Conservation (phyloP, 805 yeast genomes). For the Kazachstania kunashirensis region DNA sequence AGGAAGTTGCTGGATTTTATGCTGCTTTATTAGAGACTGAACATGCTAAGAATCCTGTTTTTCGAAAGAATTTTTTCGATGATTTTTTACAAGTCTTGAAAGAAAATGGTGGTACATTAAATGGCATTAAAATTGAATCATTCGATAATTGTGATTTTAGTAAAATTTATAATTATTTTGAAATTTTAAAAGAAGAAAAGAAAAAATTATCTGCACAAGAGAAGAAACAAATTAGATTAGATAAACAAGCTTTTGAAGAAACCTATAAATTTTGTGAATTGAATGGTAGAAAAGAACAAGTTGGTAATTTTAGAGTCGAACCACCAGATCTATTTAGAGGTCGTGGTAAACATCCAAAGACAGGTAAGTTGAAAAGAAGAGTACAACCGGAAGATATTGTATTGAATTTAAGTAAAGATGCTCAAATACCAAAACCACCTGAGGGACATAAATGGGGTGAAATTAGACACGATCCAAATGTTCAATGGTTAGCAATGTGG, state of each 20-base stretch:
- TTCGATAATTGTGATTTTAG: slow-evolving; percentile 72
- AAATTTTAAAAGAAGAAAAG: slow-evolving; percentile 59
- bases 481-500: slow-evolving; percentile 97
- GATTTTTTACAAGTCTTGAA: slow-evolving; percentile 65
- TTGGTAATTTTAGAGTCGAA: slow-evolving; percentile 89
- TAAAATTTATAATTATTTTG: slow-evolving; percentile 64
- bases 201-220: slow-evolving; percentile 61
- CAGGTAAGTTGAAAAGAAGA: slow-evolving; percentile 82
- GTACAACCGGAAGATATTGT: slow-evolving; percentile 86
- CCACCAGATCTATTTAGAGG: slow-evolving; percentile 96
- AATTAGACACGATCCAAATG: slow-evolving; percentile 76
- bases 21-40: slow-evolving; percentile 84
- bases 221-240: slow-evolving; percentile 61
- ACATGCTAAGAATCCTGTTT: slow-evolving; percentile 78
- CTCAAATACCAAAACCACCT: slow-evolving; percentile 72
- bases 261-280: slow-evolving; percentile 69
- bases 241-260: slow-evolving; percentile 68
- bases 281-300: slow-evolving; percentile 83
- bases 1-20: slow-evolving; percentile 92
- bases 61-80: slow-evolving; percentile 75
- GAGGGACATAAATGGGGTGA: slow-evolving; percentile 88
- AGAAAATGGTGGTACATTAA: slow-evolving; percentile 56
- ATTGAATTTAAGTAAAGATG: slow-evolving; percentile 65
- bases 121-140: slow-evolving; percentile 37
- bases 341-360: slow-evolving; percentile 93